These are phyloP conservation scores for Fusarium sp. DNA, from an alignment of 2,329 filamentous ascomycete genomes.

Conservation along the genomic window DNA sequence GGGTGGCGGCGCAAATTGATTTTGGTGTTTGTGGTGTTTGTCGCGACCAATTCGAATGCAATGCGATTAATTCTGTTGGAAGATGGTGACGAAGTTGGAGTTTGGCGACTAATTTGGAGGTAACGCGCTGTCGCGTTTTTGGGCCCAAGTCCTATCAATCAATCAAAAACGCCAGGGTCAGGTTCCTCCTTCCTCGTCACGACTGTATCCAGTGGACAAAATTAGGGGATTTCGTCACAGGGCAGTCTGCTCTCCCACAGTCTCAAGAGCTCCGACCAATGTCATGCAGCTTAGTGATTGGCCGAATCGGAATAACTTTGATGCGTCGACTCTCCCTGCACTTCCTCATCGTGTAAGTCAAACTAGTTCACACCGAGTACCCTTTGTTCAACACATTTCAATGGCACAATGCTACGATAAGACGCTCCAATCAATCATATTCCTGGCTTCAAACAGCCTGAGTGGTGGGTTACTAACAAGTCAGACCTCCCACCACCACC, in stretches of 20 bases:
- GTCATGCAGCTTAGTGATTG: constrained; percentile 11
- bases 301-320: constrained; percentile 33
- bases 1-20: constrained; percentile 2
- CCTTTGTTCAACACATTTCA: constrained; percentile 32
- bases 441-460: constrained; percentile 8
- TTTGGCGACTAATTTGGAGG: constrained; percentile 32
- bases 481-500: constrained; percentile 11
- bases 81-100: constrained; percentile 25
- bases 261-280: background rate
- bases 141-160: constrained; percentile 20
- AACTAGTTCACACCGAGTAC: constrained; percentile 36
- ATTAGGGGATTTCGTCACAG: constrained; percentile 7
- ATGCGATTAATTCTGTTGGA: constrained; percentile 12
- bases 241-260: background rate
- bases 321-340: constrained; percentile 17
- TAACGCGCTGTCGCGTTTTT: constrained; percentile 45
- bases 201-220: background rate
- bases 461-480: constrained; percentile 20
- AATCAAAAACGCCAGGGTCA: constrained; percentile 35
- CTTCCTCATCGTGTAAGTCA: constrained; percentile 34
- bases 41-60: constrained; percentile 8
- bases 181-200: constrained; percentile 9
- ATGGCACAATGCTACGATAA: constrained; percentile 32
- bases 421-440: constrained; percentile 24
- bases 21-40: background rate